These are phyloP conservation scores for Monilinia polystroma DNA, from an alignment of 2,329 filamentous ascomycete genomes.

Conservation along the genomic window DNA sequence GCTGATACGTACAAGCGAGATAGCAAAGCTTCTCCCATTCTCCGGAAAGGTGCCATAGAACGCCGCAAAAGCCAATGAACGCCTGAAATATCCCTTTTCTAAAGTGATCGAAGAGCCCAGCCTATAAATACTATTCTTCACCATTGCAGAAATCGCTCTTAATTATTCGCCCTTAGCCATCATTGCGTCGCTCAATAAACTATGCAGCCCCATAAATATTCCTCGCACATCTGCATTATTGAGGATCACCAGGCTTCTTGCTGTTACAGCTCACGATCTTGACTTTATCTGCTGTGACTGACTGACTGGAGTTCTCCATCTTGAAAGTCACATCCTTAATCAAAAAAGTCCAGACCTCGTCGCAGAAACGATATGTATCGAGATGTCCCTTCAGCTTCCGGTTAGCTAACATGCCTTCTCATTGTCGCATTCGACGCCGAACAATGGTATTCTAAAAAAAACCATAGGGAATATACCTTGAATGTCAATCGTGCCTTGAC, in stretches of 20 bases:
- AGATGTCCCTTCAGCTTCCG: constrained; percentile 71
- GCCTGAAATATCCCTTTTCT: constrained; percentile 14
- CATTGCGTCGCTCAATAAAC: background rate
- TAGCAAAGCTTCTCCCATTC: constrained; percentile 6
- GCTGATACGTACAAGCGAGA: background rate
- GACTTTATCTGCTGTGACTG: constrained; percentile 82
- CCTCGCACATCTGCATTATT: constrained; percentile 29
- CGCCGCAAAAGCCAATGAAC: constrained; percentile 10
- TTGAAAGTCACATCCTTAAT: constrained; percentile 99
- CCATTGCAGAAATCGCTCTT: background rate
- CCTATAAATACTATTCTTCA: constrained; percentile 6
- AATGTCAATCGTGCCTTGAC: constrained; percentile 90
- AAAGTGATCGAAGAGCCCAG: constrained; percentile 4
- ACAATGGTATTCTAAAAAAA: background rate
- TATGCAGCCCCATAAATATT: background rate
- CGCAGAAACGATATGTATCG: constrained; percentile 98
- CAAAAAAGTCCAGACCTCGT: constrained; percentile 99
- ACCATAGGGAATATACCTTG: constrained; percentile 65
- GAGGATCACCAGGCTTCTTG: constrained; percentile 67
- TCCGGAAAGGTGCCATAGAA: constrained; percentile 7
- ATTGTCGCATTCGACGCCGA: background rate
- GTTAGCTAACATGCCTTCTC: constrained; percentile 29
- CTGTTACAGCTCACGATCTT: constrained; percentile 99
- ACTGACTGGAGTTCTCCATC: constrained; percentile 72
- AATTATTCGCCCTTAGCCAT: background rate